These are phyloP conservation scores for Citrus maxima DNA, from an alignment of 345 rosid genomes.

Conservation along the genomic window DNA sequence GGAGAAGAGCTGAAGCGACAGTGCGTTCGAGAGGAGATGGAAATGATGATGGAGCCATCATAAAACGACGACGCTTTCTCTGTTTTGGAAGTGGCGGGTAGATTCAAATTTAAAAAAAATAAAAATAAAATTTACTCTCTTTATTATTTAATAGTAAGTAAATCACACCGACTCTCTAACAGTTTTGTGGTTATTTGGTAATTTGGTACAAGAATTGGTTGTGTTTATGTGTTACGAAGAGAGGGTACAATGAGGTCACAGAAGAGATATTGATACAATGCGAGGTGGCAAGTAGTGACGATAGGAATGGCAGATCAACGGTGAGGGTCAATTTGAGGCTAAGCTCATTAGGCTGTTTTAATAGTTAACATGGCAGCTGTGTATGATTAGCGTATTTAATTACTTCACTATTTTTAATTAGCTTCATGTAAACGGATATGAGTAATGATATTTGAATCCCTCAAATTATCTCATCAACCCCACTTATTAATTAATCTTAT, in stretches of 20 bases:
- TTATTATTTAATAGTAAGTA: background rate
- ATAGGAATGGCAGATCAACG: background rate
- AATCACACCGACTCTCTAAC: background rate
- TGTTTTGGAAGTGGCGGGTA: conserved; percentile 51
- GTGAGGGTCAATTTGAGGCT: background rate
- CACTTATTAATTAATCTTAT: too few species aligned
- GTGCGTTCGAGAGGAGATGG: conserved; percentile 61
- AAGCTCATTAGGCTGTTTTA: background rate
- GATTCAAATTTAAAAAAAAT: conserved; percentile 17
- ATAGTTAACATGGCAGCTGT: background rate
- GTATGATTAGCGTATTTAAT: too few species aligned
- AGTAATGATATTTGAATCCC: too few species aligned
- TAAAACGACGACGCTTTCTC: conserved; percentile 16
- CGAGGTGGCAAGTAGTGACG: background rate
- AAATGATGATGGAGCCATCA: conserved; percentile 34
- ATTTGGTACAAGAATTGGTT: background rate
- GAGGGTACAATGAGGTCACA: too few species aligned
- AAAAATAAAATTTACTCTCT: too few species aligned
- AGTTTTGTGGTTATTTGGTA: background rate
- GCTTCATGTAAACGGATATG: background rate
- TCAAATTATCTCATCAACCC: too few species aligned
- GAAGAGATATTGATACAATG: too few species aligned
- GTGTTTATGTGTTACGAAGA: background rate
- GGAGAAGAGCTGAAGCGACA: conserved; percentile 80
- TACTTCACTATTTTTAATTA: background rate